Evolutionary conservation across 495 filamentous ascomycete species (phyloP).

Genomic region (Talaromyces liani): DNA sequence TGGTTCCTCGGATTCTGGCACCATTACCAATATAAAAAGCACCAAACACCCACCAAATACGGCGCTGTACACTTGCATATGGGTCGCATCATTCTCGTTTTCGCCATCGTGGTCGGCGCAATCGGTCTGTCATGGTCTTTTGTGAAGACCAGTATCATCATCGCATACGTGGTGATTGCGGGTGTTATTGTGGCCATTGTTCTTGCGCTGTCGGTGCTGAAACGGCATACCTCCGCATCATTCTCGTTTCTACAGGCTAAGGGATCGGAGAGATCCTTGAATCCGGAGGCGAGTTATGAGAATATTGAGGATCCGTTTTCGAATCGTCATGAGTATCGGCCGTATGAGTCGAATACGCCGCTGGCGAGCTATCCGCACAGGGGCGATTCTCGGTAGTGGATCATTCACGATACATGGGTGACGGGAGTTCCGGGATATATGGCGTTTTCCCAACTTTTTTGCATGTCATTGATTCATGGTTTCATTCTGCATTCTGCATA

Average conservation of each 20-base stretch:
- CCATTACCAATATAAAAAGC: conserved; percentile 39
- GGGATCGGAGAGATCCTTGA: neutral
- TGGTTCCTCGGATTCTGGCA: conserved; percentile 39
- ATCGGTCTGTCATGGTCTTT: conserved; percentile 15
- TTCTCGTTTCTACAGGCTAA: neutral
- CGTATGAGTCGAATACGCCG: neutral
- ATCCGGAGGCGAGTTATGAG: neutral
- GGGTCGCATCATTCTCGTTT: conserved; percentile 40
- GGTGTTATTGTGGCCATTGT: neutral
- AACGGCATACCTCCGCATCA: neutral
- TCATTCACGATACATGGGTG: neutral
- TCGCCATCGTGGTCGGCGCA: conserved; percentile 42
- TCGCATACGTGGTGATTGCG: conserved; percentile 11
- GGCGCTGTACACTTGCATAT: conserved; percentile 42
- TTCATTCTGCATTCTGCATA: neutral
- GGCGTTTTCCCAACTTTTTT: neutral
- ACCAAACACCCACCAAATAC: conserved; percentile 33
- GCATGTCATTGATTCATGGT: neutral
- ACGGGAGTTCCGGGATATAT: too few species aligned
- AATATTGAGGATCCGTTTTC: neutral
- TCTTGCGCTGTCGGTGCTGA: neutral
- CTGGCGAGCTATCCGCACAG: neutral
- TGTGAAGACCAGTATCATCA: conserved; percentile 8
- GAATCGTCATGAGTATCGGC: conserved; percentile 2
- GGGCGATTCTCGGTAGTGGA: neutral